These are phyloP conservation scores for Malus domestica DNA, from an alignment of 306 rosid genomes.

Conservation along the genomic window DNA sequence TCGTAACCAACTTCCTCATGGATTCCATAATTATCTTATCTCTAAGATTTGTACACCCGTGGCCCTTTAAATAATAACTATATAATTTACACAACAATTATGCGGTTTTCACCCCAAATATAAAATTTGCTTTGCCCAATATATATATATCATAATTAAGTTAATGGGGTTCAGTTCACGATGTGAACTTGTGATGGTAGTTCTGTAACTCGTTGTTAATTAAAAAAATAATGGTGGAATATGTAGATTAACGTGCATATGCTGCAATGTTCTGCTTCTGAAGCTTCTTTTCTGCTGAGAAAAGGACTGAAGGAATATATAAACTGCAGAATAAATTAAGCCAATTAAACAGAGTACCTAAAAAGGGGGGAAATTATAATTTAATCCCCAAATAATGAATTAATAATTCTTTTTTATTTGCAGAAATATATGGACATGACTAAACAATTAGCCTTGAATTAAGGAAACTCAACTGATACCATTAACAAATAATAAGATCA, in stretches of 20 bases:
- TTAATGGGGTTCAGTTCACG: not conserved
- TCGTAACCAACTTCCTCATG: not conserved
- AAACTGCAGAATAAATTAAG: not conserved
- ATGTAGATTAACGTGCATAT: not conserved
- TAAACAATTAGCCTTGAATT: not conserved
- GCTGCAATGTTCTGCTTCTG: not conserved
- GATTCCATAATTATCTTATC: not conserved
- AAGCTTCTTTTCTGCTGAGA: not conserved
- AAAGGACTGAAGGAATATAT: not conserved
- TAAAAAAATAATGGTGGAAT: not conserved
- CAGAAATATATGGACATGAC: not conserved
- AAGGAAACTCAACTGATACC: not conserved
- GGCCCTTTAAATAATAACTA: not conserved
- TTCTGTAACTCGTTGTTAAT: not conserved
- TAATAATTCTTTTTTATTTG: too few species aligned
- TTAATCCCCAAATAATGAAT: not conserved
- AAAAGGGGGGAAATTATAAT: not conserved
- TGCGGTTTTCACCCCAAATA: not conserved
- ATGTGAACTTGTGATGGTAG: not conserved
- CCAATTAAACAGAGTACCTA: not conserved
- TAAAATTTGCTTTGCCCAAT: not conserved
- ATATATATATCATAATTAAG: not conserved
- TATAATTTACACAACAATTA: not conserved
- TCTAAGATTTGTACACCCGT: not conserved
- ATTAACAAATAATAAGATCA: too few species aligned